A percentile compares a stretch with the other conserved stretches of the same genome.
Conservation (phyloP, 192 early-diverging fungal genomes). For the Phycomyces blakesleeanus region DNA sequence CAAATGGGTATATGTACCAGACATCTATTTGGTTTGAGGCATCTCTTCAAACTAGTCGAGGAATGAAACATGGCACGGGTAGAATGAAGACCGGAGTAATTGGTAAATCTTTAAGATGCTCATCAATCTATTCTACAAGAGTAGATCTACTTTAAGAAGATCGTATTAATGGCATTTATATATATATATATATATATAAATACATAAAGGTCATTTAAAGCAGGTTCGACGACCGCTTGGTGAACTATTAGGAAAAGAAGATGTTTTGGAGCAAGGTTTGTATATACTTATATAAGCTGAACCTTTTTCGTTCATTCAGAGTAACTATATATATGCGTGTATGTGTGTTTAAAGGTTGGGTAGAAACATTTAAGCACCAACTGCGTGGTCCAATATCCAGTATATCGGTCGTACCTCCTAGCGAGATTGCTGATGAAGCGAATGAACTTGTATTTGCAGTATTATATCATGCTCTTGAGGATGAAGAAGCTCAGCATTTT, state of each 20-base stretch:
- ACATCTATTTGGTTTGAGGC: conserved; percentile 23
- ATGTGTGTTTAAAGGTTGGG: conserved; percentile 11
- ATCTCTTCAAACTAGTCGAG: conserved; percentile 3
- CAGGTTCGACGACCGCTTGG: conserved; percentile 4
- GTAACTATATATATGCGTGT: not conserved
- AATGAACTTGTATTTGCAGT: conserved; percentile 19
- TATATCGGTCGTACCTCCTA: conserved; percentile 4
- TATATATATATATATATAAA: too few relatives aligned
- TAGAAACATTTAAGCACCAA: conserved; percentile 11
- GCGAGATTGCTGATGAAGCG: not conserved
- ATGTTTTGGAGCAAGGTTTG: conserved; percentile 4
- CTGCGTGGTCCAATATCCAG: conserved; percentile 25
- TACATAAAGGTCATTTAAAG: conserved; percentile 2
- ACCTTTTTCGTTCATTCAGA: not conserved
- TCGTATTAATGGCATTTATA: not conserved
- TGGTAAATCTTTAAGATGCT: conserved; percentile 2
- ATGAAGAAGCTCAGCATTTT: conserved; percentile 24
- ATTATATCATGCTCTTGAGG: conserved; percentile 24
- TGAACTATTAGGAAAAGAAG: not conserved
- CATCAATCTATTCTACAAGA: not conserved
- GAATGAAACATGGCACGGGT: conserved; percentile 9
- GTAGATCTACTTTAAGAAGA: not conserved
- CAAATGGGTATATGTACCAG: conserved; percentile 22
- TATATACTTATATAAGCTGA: not conserved
- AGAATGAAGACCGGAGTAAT: conserved; percentile 5